Conservation (phyloP, 192 early-diverging fungal species). For the Podila epigama region DNA sequence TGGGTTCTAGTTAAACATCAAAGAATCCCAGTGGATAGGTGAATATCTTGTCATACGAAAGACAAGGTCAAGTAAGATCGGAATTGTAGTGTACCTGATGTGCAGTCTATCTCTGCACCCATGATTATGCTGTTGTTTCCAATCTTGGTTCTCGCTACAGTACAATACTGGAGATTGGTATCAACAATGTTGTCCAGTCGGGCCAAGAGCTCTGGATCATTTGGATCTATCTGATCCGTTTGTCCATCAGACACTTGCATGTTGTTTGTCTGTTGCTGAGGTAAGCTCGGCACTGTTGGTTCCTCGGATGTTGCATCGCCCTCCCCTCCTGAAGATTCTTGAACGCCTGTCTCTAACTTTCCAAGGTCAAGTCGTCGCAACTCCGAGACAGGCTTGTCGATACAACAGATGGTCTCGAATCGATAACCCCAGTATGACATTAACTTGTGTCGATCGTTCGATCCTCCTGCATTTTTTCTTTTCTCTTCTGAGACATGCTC, state of each 20-base stretch:
- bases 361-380: conserved; percentile 26
- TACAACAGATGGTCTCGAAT: conserved; percentile 82
- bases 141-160: conserved; percentile 81
- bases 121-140: conserved; percentile 75
- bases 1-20: conserved; percentile 44
- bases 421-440: conserved; percentile 91
- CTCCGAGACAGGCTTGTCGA: conserved; percentile 61
- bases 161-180: conserved; percentile 90
- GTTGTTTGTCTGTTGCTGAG: neutral
- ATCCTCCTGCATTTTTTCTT: conserved; percentile 40
- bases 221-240: conserved; percentile 20
- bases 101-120: conserved; percentile 95
- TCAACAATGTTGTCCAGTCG: conserved; percentile 66
- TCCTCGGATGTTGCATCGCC: neutral
- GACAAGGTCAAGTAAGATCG: neutral
- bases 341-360: neutral
- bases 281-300: neutral
- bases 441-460: conserved; percentile 62
- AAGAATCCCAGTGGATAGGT: too few relatives aligned
- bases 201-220: conserved; percentile 52
- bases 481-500: conserved; percentile 65
- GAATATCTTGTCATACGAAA: too few relatives aligned
- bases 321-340: neutral
- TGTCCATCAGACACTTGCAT: neutral
- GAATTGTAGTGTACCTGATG: conserved; percentile 49